Evolutionary conservation across 371 early-diverging fungal genomes (phyloP).

Genomic region (Syncephalastrum contaminatum): DNA sequence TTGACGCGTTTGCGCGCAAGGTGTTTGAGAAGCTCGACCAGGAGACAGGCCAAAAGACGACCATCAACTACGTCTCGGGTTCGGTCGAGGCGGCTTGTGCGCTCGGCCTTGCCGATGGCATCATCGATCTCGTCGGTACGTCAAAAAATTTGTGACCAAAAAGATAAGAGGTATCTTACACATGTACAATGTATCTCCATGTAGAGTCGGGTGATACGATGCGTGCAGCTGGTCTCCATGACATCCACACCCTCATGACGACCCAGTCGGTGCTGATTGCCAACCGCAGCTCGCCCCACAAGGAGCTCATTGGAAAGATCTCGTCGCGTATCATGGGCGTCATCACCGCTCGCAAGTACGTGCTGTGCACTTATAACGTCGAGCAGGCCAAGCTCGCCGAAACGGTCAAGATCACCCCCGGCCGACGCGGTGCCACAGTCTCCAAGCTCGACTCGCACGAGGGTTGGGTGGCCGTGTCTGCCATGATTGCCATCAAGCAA

Average conservation of each 20-base stretch:
- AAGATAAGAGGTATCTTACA: background rate
- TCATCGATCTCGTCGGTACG: slow-evolving; percentile 70
- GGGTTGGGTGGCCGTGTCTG: slow-evolving; percentile 87
- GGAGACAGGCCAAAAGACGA: slow-evolving; percentile 57
- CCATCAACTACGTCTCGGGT: slow-evolving; percentile 84
- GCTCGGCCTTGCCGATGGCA: slow-evolving; percentile 94
- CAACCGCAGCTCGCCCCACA: slow-evolving; percentile 60
- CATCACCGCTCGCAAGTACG: slow-evolving; percentile 83
- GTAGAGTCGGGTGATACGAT: slow-evolving; percentile 97
- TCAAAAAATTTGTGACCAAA: background rate
- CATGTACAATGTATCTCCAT: slow-evolving; percentile 25
- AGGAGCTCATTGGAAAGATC: slow-evolving; percentile 72
- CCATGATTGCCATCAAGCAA: slow-evolving; percentile 81
- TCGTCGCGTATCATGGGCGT: slow-evolving; percentile 87
- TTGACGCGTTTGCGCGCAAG: slow-evolving; percentile 66
- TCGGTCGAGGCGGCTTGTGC: slow-evolving; percentile 96
- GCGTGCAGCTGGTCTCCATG: slow-evolving; percentile 95
- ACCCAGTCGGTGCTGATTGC: slow-evolving; percentile 90
- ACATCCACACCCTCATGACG: slow-evolving; percentile 75
- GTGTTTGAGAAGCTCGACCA: slow-evolving; percentile 74
- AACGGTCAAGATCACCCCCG: slow-evolving; percentile 84
- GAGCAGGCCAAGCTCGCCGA: slow-evolving; percentile 54
- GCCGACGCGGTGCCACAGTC: slow-evolving; percentile 90
- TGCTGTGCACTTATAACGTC: slow-evolving; percentile 90
- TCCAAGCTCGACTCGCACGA: slow-evolving; percentile 79